Conservation (phyloP, 495 filamentous ascomycete genomes). For the Polyplosphaeria fusca region DNA sequence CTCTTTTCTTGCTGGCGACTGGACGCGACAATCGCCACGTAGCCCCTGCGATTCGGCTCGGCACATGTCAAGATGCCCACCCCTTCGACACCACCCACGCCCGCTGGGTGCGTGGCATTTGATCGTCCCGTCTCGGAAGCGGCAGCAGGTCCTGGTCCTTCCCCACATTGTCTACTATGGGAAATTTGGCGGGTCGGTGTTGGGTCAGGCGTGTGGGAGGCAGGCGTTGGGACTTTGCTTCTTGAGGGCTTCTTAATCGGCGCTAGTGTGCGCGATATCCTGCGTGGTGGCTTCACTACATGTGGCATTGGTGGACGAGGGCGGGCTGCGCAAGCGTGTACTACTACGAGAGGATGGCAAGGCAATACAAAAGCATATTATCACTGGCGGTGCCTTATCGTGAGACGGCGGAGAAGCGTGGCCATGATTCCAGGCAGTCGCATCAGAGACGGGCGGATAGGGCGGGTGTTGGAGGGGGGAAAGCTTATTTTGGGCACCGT, state of each 20-base stretch:
- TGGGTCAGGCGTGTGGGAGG: slow-evolving; percentile 3
- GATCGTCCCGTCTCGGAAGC: slow-evolving; percentile 9
- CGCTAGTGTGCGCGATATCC: slow-evolving; percentile 1
- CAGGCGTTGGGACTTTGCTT: too few species aligned
- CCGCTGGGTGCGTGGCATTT: not conserved
- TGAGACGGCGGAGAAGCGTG: not conserved
- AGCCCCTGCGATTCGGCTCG: not conserved
- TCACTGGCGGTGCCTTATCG: not conserved
- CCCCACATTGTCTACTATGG: slow-evolving; percentile 16
- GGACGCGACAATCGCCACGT: slow-evolving; percentile 27
- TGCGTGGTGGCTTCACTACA: not conserved
- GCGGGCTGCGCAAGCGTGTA: slow-evolving; percentile 5
- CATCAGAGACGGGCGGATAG: not conserved
- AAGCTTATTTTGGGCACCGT: not conserved
- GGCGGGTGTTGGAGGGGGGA: not conserved
- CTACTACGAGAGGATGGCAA: slow-evolving; percentile 9
- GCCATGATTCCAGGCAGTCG: not conserved
- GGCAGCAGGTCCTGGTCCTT: slow-evolving; percentile 12
- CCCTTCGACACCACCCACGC: not conserved
- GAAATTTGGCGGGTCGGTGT: slow-evolving; percentile 2
- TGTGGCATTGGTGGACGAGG: not conserved
- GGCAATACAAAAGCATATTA: slow-evolving; percentile 7
- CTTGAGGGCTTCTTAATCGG: not conserved
- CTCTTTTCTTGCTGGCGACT: slow-evolving; percentile 7
- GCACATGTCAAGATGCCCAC: too few species aligned